Conservation (phyloP, 306 rosid species). For the Erythrophleum fordii region DNA sequence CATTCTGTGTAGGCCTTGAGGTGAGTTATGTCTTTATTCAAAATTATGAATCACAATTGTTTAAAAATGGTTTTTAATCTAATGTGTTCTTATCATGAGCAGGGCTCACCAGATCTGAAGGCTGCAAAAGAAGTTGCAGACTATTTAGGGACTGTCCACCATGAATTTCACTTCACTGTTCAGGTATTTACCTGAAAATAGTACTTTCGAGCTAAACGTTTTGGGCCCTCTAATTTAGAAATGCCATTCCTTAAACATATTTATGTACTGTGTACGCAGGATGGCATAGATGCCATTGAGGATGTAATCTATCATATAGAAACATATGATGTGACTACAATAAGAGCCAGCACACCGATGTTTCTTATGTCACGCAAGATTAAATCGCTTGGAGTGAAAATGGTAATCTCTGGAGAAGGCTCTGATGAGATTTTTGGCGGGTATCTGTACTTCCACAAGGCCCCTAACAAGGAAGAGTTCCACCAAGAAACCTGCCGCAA, state of each 20-base stretch:
- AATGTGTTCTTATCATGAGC: constrained; percentile 24
- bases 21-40: constrained; percentile 35
- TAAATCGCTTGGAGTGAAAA: constrained; percentile 92
- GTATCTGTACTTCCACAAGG: constrained; percentile 95
- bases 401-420: constrained; percentile 98
- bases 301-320: constrained; percentile 93
- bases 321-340: constrained; percentile 93
- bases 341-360: constrained; percentile 98
- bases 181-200: constrained; percentile 56
- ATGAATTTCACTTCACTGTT: constrained; percentile 85
- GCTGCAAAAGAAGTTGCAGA: constrained; percentile 96
- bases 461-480: constrained; percentile 96
- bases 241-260: not conserved
- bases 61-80: constrained; percentile 20
- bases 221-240: not conserved
- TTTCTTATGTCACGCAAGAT: constrained; percentile 95
- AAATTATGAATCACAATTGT: not conserved
- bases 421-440: constrained; percentile 98
- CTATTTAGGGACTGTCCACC: constrained; percentile 88
- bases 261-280: constrained; percentile 50
- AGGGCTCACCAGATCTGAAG: constrained; percentile 99
- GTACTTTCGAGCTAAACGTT: not conserved
- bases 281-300: constrained; percentile 96
- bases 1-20: constrained; percentile 94
- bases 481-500: constrained; percentile 93